Conservation (phyloP, 2,329 filamentous ascomycete species). For the Aspergillus melleus region DNA sequence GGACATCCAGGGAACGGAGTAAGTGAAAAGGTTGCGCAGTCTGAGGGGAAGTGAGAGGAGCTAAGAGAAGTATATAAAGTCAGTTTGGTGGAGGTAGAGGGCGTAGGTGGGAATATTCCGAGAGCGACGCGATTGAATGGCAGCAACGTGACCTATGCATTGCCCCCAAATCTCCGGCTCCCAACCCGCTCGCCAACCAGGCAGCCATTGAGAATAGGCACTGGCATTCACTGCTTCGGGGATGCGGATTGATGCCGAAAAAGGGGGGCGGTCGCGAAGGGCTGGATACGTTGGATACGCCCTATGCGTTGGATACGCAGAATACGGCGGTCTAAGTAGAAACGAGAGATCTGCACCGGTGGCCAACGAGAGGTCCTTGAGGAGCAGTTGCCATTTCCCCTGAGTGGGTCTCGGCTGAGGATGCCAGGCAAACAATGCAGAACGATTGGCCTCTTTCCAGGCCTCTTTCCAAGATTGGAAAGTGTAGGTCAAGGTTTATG, state of each 20-base stretch:
- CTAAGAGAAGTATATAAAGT: not conserved
- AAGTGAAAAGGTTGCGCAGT: not conserved
- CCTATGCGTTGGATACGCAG: slow-evolving; percentile 6
- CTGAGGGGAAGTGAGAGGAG: not conserved
- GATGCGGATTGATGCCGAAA: not conserved
- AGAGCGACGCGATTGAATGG: not conserved
- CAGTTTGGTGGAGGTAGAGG: not conserved
- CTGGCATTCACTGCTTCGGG: not conserved
- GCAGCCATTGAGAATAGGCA: not conserved
- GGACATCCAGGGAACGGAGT: not conserved
- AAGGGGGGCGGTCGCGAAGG: not conserved
- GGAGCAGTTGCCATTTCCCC: not conserved
- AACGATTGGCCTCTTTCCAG: not conserved
- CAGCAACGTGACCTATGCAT: not conserved
- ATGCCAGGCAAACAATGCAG: not conserved
- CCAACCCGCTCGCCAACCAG: no score
- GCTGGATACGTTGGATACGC: not conserved
- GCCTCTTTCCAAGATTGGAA: not conserved
- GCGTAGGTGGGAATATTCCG: not conserved
- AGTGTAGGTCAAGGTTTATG: not conserved
- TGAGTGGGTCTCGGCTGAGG: not conserved
- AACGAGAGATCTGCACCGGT: not conserved
- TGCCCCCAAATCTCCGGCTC: not conserved
- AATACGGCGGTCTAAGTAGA: slow-evolving; percentile 6
- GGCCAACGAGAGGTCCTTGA: not conserved